phyloP scores from a whole-genome alignment of 2,329 filamentous ascomycete species.

The Sphaerulina populicola region DNA sequence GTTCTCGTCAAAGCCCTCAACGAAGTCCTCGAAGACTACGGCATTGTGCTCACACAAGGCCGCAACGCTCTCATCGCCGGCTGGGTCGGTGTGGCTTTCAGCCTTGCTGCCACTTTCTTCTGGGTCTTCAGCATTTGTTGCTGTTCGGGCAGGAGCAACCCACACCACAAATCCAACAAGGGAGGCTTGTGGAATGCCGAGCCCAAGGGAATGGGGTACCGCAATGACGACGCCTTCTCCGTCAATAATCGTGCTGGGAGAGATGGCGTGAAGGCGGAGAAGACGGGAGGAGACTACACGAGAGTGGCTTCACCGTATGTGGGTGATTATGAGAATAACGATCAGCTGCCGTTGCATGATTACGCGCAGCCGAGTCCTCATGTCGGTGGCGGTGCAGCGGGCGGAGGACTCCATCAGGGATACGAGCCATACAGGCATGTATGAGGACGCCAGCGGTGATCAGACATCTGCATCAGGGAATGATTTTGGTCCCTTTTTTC shows the following conservation, averaged over 20 bases:
- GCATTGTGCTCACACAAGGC: constrained; percentile 60
- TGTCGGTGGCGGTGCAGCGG: constrained; percentile 2
- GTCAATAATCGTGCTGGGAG: constrained; percentile 14
- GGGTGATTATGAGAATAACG: constrained; percentile 23
- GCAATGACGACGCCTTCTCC: constrained; percentile 2
- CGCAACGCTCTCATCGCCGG: constrained; percentile 59
- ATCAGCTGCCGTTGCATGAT: constrained; percentile 27
- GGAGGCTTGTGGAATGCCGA: constrained; percentile 31
- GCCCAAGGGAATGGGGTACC: constrained; percentile 26
- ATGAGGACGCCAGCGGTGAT: background rate
- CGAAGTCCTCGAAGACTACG: constrained; percentile 59
- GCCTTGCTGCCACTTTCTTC: constrained; percentile 69
- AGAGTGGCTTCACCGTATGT: constrained; percentile 41
- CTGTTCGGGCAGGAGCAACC: constrained; percentile 60
- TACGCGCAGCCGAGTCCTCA: constrained; percentile 16
- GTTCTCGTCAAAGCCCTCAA: constrained; percentile 63
- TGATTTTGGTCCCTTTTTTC: constrained; percentile 1
- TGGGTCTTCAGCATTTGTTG: constrained; percentile 90
- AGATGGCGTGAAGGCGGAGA: constrained; percentile 45
- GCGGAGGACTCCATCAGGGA: constrained; percentile 33
- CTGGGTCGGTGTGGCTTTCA: constrained; percentile 75
- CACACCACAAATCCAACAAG: constrained; percentile 38
- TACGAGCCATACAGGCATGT: constrained; percentile 39
- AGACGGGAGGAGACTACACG: constrained; percentile 55
- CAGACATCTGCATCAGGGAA: background rate